Base-by-base conservation (phyloP, 1,284 basidiomycete species). In the Pseudozyma hubeiensis region DNA sequence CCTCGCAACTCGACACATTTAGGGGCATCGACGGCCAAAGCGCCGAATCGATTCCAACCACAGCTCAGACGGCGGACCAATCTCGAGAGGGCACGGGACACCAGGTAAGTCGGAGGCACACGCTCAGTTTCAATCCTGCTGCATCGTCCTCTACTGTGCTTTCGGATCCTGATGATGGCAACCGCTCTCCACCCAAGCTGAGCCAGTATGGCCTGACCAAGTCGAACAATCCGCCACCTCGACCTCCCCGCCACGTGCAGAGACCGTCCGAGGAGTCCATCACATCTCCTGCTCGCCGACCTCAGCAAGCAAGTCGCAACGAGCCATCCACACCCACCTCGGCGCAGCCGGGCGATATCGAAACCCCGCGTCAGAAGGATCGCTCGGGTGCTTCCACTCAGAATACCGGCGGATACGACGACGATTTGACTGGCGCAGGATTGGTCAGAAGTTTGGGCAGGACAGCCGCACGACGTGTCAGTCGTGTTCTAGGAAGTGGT, bases 231-330 rank as follows among this genome's bases (percentile, higher is more conserved):
- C 68, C 63, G 3, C 68, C 68, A 3, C 68, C 68, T 14, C 53
- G 68, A 1, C 68, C 68, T 5, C 68, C 68, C 3, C n/a, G 68
- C 6, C 54, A 65, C n/a, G 35, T 65, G 7, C 55, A 62, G 16
- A 31, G 68, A 19, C 63, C 63, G n/a, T 59, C 54, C 6, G 68
- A 71, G 19, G 68, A 71, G 33, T 29, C 5, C 13, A 50, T 71
- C 16, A 30, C 50, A 16, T 64, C 67, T 5, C 53, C 50, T 1
- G 46, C 10, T 7, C 49, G 60, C 7, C 29, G 19, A 14, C 24
- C 46, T 1, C 52, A 35, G 35, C 47, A n/a, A 16, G 53, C 30
- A 5, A 17, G 45, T 4, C 30, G 34, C 14, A 47, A 61, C 8
- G 48, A 59, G 19, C 58, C 64, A 4, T 57, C 54, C 0, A 67